A percentile compares a stretch with the other conserved stretches of the same genome.
These are phyloP conservation scores for Cornus controversa DNA, from an alignment of 148 eudicot genomes.

Conservation along the genomic window DNA sequence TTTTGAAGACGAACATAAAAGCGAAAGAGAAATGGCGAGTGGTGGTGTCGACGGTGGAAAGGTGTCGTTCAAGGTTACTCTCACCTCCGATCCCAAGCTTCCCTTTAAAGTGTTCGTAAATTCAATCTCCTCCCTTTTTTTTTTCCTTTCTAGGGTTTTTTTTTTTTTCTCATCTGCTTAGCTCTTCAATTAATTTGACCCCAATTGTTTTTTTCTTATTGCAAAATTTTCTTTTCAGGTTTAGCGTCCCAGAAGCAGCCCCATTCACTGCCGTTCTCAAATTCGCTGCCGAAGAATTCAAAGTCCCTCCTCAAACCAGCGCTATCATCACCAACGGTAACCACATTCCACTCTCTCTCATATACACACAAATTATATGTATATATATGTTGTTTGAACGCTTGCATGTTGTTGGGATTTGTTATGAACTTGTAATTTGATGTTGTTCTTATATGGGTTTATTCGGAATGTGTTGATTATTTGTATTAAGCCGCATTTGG, in stretches of 20 bases:
- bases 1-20: too few relatives aligned
- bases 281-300: slow-evolving; percentile 97
- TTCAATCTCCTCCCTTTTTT: not conserved
- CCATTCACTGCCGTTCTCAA: slow-evolving; percentile 95
- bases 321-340: slow-evolving; percentile 95
- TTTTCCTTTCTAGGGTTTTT: not conserved
- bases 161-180: not conserved
- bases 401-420: too few relatives aligned
- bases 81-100: slow-evolving; percentile 91
- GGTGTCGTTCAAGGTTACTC: slow-evolving; percentile 90
- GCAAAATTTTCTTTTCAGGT: slow-evolving; percentile 32
- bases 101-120: slow-evolving; percentile 87
- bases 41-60: slow-evolving; percentile 53
- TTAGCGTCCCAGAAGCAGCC: slow-evolving; percentile 95
- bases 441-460: too few relatives aligned
- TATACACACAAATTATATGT: not conserved
- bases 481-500: too few relatives aligned
- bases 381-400: not conserved
- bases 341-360: not conserved
- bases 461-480: too few relatives aligned
- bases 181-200: not conserved
- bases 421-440: not conserved
- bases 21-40: slow-evolving; percentile 23
- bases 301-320: slow-evolving; percentile 98
- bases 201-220: too few relatives aligned